Base-by-base conservation (phyloP, 108 stramenopile genomes). In the Conticribra guillardii region DNA sequence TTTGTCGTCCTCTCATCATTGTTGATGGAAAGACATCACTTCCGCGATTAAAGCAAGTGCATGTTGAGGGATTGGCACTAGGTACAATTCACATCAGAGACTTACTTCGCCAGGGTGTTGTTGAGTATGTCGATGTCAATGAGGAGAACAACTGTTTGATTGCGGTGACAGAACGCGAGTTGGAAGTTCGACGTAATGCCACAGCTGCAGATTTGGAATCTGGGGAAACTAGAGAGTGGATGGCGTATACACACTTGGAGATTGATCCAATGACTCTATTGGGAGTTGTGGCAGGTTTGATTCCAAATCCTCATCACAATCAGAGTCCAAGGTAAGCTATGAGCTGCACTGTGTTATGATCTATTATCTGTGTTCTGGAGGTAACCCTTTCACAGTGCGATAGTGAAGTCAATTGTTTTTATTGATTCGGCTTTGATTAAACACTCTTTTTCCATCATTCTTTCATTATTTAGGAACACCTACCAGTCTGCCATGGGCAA, bases 401-500 rank as follows among this genome's bases (percentile, higher is more conserved):
- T n/a, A n/a, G n/a, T n/a, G n/a, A n/a, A n/a, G n/a, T 80, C 49
- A 81, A 82, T 65, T 28, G 16, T 7, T 3, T 55, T 46, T 61
- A 15, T 14, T 17, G 27, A 54, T 64, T 2, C 26, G 28, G 17
- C 5, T 22, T 16, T 31, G 37, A 51, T 54, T 16, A 61, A 21
- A 7, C 26, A 71, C 29, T 31, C 51, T 46, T 30, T 14, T 54
- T 50, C 28, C 15, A 28, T 7, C 34, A 2, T 48, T 18, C 19
- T 15, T 32, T 17, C 24, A 63, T 31, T 54, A 7, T 52, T 26
- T 31, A 86, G 93, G 49, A 96, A 96, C 57, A 97, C 97, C 0
- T 97, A 97, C 71, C 95, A 96, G 56, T 89, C 90, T 24, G 99
- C 99, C 49, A 99, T 99, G 99, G 98, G 98, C 27, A 99, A 99